Conservation (phyloP, 2,329 filamentous ascomycete genomes). For the Diaporthe aspalathi region DNA sequence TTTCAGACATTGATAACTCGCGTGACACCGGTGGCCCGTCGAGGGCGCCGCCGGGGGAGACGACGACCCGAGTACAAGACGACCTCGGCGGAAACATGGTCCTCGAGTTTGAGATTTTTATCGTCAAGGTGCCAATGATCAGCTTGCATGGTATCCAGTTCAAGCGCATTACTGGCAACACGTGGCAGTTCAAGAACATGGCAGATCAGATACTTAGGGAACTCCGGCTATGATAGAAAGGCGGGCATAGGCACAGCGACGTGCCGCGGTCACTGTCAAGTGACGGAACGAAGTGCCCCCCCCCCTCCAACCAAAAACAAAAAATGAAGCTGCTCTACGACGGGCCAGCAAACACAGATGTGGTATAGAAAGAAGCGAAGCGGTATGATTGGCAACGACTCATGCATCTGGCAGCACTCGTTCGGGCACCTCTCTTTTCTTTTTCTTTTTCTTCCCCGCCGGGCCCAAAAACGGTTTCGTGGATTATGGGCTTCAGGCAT, state of each 20-base stretch:
- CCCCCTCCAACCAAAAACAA: too few species aligned
- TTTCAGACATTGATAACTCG: conserved; percentile 76
- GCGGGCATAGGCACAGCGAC: neutral
- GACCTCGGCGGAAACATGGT: conserved; percentile 88
- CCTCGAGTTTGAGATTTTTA: conserved; percentile 93
- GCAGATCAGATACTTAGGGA: conserved; percentile 93
- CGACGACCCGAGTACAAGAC: conserved; percentile 89
- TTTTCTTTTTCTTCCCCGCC: conserved; percentile 13
- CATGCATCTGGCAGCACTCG: conserved; percentile 24
- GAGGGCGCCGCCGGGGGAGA: conserved; percentile 79
- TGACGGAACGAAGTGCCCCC: neutral
- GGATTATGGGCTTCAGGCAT: conserved; percentile 2
- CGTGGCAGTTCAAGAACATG: conserved; percentile 99
- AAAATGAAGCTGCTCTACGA: neutral
- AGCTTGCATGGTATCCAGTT: conserved; percentile 97
- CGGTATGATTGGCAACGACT: conserved; percentile 31
- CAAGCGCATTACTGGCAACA: conserved; percentile 94
- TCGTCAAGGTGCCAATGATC: conserved; percentile 95
- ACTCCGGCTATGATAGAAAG: conserved; percentile 73
- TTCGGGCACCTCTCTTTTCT: neutral
- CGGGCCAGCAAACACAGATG: conserved; percentile 28
- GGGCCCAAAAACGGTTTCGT: neutral
- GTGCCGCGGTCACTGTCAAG: conserved; percentile 2
- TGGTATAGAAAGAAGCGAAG: conserved; percentile 27
- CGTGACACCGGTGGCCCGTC: conserved; percentile 56